These are phyloP conservation scores for Aspergillus japonicus DNA, from an alignment of 2,329 filamentous ascomycete species.

Conservation along the genomic window DNA sequence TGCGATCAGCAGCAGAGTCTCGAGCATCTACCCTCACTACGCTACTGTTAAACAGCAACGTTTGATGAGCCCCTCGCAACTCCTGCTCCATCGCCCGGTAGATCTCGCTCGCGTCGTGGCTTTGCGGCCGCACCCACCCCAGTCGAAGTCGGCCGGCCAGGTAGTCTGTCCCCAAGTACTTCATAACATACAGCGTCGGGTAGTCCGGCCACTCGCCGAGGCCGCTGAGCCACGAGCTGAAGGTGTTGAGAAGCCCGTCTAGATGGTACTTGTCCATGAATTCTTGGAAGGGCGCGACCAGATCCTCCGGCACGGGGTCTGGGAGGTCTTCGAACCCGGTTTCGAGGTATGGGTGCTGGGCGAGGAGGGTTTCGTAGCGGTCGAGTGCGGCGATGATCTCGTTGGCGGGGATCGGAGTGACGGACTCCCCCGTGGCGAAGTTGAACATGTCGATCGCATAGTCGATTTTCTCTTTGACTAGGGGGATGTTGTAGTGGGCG, in stretches of 20 bases:
- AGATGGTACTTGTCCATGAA: background rate
- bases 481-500: constrained; percentile 21
- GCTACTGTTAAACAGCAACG: background rate
- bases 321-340: constrained; percentile 13
- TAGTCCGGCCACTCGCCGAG: background rate
- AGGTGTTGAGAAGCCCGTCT: background rate
- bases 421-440: background rate
- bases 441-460: constrained; percentile 2
- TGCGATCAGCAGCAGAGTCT: background rate
- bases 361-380: constrained; percentile 10
- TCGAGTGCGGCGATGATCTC: background rate
- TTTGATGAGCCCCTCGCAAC: too few relatives aligned
- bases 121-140: too few relatives aligned
- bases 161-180: constrained; percentile 3
- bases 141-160: background rate
- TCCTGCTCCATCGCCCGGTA: background rate
- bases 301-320: constrained; percentile 12
- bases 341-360: constrained; percentile 14
- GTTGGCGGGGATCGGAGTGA: constrained; percentile 13
- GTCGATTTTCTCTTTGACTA: background rate
- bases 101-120: background rate
- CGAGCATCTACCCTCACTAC: background rate
- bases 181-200: background rate
- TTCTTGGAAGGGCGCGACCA: background rate
- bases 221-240: background rate